These are phyloP conservation scores for Chlamydomonas sp. DNA, from an alignment of 139 green algal genomes.

Conservation along the genomic window DNA sequence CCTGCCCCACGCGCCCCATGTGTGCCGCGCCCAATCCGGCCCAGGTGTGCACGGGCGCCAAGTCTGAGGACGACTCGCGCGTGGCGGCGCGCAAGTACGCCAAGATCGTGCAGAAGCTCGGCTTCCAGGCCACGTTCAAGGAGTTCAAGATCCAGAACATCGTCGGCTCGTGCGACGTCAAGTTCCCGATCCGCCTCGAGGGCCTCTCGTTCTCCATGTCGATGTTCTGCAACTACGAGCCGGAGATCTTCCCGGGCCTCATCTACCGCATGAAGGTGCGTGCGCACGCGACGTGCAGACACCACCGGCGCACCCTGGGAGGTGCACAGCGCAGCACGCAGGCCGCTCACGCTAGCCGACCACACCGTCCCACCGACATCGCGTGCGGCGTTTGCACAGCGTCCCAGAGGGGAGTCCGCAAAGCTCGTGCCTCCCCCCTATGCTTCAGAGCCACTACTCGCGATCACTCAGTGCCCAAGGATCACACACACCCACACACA, in stretches of 20 bases:
- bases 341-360: too few relatives aligned
- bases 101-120: constrained; percentile 89
- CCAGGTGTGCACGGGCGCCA: constrained; percentile 80
- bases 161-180: constrained; percentile 95
- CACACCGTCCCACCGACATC: too few relatives aligned
- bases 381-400: too few relatives aligned
- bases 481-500: too few relatives aligned
- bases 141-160: constrained; percentile 99
- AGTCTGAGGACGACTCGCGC: constrained; percentile 66
- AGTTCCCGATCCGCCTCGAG: constrained; percentile 96
- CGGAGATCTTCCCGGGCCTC: constrained; percentile 97
- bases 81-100: constrained; percentile 64
- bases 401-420: too few relatives aligned
- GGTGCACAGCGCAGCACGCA: too few relatives aligned
- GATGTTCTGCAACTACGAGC: constrained; percentile 95
- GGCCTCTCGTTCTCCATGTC: constrained; percentile 77
- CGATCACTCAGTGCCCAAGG: too few relatives aligned
- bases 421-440: too few relatives aligned
- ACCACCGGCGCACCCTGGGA: too few relatives aligned
- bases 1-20: too few relatives aligned
- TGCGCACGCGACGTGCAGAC: too few relatives aligned
- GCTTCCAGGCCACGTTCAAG: constrained; percentile 59
- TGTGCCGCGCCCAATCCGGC: neutral
- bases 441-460: too few relatives aligned
- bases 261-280: constrained; percentile 96